Conservation (phyloP, 768 basidiomycete genomes). For the Boletus eberwhitei region DNA sequence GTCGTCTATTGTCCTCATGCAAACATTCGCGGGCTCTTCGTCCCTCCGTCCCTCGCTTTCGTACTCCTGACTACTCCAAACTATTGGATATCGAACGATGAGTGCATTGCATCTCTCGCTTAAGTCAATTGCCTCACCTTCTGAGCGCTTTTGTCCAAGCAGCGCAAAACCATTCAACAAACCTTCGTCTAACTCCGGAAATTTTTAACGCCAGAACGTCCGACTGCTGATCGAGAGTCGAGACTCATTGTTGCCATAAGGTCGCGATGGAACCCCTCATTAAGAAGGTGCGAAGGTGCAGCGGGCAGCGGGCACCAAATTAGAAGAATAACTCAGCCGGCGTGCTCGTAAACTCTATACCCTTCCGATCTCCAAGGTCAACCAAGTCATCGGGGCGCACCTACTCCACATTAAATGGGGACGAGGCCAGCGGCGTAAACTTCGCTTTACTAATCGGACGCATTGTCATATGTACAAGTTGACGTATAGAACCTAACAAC, state of each 20-base stretch:
- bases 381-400: slow-evolving; percentile 69
- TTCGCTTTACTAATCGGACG: slow-evolving; percentile 89
- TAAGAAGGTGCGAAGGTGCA: slow-evolving; percentile 15
- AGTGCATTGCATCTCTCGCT: background rate
- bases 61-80: background rate
- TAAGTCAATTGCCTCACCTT: background rate
- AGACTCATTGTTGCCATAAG: background rate
- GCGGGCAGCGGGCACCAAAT: slow-evolving; percentile 5
- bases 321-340: slow-evolving; percentile 4
- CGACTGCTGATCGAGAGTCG: slow-evolving; percentile 1
- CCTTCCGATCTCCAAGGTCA: slow-evolving; percentile 89
- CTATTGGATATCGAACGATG: background rate
- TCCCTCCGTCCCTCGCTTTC: background rate
- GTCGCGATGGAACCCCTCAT: slow-evolving; percentile 10
- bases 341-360: slow-evolving; percentile 60
- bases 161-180: background rate
- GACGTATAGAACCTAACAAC: slow-evolving; percentile 12
- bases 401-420: slow-evolving; percentile 97
- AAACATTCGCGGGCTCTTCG: background rate
- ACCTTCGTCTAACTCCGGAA: background rate
- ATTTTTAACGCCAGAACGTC: background rate
- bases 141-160: background rate
- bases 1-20: background rate
- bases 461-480: slow-evolving; percentile 62
- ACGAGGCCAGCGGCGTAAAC: slow-evolving; percentile 92